These are phyloP conservation scores for Herpotrichia juniperi DNA, from an alignment of 2,329 filamentous ascomycete species.

Conservation along the genomic window DNA sequence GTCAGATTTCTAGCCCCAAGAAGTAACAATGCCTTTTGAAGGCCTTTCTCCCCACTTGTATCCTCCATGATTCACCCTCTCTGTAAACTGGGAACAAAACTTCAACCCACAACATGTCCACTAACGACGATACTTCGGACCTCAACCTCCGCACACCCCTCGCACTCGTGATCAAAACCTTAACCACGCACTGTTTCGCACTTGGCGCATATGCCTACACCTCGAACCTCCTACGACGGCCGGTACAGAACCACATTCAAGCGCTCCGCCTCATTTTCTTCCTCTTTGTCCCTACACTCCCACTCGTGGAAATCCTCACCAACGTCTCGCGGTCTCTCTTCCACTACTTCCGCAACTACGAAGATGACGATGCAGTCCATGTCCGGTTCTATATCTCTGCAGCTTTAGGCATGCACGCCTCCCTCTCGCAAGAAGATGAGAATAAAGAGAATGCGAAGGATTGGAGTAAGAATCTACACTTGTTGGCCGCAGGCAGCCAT, in stretches of 20 bases:
- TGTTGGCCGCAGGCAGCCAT: slow-evolving; percentile 14
- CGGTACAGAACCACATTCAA: slow-evolving; percentile 10
- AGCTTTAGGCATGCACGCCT: slow-evolving; percentile 16
- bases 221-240: slow-evolving; percentile 12
- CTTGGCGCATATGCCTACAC: slow-evolving; percentile 14
- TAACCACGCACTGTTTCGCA: slow-evolving; percentile 20
- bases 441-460: slow-evolving; percentile 8
- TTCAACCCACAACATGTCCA: too few relatives aligned
- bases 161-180: slow-evolving; percentile 16
- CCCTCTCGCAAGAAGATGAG: slow-evolving; percentile 9
- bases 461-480: slow-evolving; percentile 2
- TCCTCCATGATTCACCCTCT: too few relatives aligned
- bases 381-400: slow-evolving; percentile 17
- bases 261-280: slow-evolving; percentile 20
- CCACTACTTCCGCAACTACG: slow-evolving; percentile 18
- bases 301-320: slow-evolving; percentile 14
- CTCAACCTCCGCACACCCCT: slow-evolving; percentile 11
- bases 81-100: too few relatives aligned
- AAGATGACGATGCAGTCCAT: slow-evolving; percentile 18
- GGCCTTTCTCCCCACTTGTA: too few relatives aligned
- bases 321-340: slow-evolving; percentile 6
- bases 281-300: slow-evolving; percentile 19
- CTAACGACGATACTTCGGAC: too few relatives aligned
- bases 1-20: too few relatives aligned
- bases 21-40: too few relatives aligned